Base-by-base conservation (phyloP, 129 eudicot species). In the Tanacetum coccineum region DNA sequence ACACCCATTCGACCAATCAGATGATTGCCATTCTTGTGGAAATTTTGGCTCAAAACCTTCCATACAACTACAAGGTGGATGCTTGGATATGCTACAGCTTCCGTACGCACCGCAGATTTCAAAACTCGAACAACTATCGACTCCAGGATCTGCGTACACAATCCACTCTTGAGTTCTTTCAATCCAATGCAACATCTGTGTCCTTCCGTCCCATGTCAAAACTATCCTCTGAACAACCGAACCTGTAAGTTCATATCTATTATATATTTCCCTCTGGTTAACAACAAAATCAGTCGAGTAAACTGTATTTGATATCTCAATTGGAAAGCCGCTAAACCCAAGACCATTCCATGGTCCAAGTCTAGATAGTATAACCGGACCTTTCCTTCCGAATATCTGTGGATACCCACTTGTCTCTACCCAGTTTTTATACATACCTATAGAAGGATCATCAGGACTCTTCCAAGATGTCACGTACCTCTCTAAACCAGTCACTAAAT, bases 1-100 rank as follows among this genome's bases (percentile, higher is more conserved):
- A 75, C 95, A 87, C 11, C 95, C 95, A 15, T 61, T 58, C 8
- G 72, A 61, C 90, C 62, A 87, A 65, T 81, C 86, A 3, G 62
- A 66, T 9, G 13, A 18, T 4, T 20, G 25, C 86, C 86, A 81
- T 6, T 63, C 68, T 10, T 50, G 51, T 25, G 11, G 54, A 21
- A 56, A 3, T 21, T 11, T 68, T 13, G 85, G 79, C 53, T 53
- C 70, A 60, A 77, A 81, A 7, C 60, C 77, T 4, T 74, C 45
- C 68, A 81, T 14, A 60, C 86, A 81, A 3, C 44, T 36, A 13
- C 86, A 81, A 9, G 70, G 47, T 4, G 82, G 82, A 11, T 71
- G 21, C 9, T 46, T 42, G 17, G 4, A 48, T 21, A 77, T 62
- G 56, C 67, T 64, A 44, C 85, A 81, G 21, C 11, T 56, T 20